phyloP scores from a whole-genome alignment of 257 asterid genomes.

The Solanum bulbocastanum region DNA sequence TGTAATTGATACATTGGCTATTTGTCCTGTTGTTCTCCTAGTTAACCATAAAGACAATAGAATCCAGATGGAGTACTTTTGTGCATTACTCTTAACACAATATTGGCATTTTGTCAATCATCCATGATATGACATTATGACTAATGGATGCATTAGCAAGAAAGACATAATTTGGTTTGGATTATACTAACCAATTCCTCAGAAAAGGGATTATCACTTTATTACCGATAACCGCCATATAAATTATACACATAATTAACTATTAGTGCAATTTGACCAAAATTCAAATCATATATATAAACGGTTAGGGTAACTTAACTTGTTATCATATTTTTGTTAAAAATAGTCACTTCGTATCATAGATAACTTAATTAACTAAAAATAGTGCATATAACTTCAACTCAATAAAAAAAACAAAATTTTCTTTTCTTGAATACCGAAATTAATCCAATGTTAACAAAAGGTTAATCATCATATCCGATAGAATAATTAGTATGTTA shows the following conservation, averaged over 20 bases:
- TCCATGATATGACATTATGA: background rate
- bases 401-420: background rate
- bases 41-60: conserved; percentile 8
- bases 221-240: background rate
- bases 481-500: background rate
- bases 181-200: background rate
- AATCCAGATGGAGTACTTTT: background rate
- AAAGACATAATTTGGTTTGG: background rate
- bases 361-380: background rate
- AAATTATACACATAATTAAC: background rate
- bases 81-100: background rate
- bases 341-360: background rate
- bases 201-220: background rate
- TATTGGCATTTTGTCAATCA: background rate
- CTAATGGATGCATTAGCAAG: background rate
- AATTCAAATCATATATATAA: background rate
- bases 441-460: conserved; percentile 1
- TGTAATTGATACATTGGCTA: background rate
- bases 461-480: background rate
- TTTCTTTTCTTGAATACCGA: background rate
- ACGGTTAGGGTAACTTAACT: background rate
- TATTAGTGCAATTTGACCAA: background rate
- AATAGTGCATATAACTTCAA: background rate
- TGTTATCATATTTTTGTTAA: background rate
- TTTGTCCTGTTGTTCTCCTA: conserved; percentile 7